These are phyloP conservation scores for Rhodotorula sp. DNA, from an alignment of 1,284 basidiomycete genomes.

Conservation along the genomic window DNA sequence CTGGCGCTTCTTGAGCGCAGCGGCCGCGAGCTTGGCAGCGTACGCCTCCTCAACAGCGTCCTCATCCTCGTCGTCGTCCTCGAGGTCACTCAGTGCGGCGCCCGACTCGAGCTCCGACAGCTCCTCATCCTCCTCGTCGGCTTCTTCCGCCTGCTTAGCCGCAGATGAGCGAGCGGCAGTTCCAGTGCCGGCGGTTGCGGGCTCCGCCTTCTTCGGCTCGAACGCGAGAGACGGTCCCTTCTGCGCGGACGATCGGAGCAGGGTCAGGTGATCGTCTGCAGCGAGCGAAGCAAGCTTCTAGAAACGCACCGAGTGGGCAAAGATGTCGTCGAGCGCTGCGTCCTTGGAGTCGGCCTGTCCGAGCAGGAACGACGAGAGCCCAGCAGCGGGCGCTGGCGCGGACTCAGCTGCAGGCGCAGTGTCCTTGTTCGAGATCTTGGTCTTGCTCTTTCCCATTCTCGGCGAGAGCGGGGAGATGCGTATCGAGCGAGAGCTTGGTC, in stretches of 20 bases:
- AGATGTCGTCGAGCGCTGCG: slow-evolving; percentile 37
- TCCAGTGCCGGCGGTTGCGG: background rate
- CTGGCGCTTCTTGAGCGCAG: slow-evolving; percentile 27
- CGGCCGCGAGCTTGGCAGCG: slow-evolving; percentile 33
- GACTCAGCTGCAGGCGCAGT: background rate
- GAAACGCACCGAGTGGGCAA: slow-evolving; percentile 32
- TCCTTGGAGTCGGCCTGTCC: slow-evolving; percentile 22
- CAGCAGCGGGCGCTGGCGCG: background rate
- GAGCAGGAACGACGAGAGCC: slow-evolving; percentile 36
- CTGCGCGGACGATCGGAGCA: background rate
- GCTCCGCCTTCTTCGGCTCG: slow-evolving; percentile 17
- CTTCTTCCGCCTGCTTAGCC: background rate
- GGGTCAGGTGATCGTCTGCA: background rate
- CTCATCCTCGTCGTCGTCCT: slow-evolving; percentile 35
- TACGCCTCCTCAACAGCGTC: slow-evolving; percentile 40
- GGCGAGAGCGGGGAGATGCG: background rate
- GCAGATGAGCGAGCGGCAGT: background rate
- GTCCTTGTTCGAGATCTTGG: slow-evolving; percentile 21
- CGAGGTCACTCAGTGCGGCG: slow-evolving; percentile 28
- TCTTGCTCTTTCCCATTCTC: slow-evolving; percentile 29
- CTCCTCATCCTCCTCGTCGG: slow-evolving; percentile 17
- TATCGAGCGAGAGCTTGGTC: background rate
- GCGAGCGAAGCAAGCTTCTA: too few species aligned
- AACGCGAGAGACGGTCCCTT: slow-evolving; percentile 33
- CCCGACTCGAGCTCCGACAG: slow-evolving; percentile 34